Evolutionary conservation across 2,329 filamentous ascomycete genomes (phyloP), one percentile per base, ranked within the genome.

Genomic region (Emericellopsis atlantica): DNA sequence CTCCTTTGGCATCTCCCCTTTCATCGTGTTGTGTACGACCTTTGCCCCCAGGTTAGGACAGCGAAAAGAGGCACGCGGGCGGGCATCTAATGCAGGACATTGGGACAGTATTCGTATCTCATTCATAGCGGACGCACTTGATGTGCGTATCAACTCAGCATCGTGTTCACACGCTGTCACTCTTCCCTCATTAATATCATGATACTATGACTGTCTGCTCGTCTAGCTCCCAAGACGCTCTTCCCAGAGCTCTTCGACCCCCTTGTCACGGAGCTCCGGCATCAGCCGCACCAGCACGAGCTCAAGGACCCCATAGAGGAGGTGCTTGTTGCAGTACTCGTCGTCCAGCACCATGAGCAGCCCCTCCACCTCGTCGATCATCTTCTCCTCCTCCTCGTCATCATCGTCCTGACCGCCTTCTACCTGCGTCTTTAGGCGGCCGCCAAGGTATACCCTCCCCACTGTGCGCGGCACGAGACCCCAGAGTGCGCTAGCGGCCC

Each of bases 321-420:
- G 66, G 62, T 95, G 88, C 64, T 89, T 93, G 63, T 98, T 98
- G 62, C 88, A 82, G 62, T 95, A 95, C 40, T 74, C 69, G 60
- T 95, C 88, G 14, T 74, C 76, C 49, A 95, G 81, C 32, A 89
- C 67, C 51, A 83, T 77, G 37, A 96, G 67, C 36, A 88, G 66
- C 22, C 74, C 64, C 53, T 80, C 76, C 47, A 86, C 71, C 49
- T 81, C 72, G 45, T 64, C 59, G 36, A 77, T 60, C 43, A 78
- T 66, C 38, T 61, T 63, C 46, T 65, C 61, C 31, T 65, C 61
- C 31, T 51, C 47, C 32, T 49, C 50, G 37, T 49, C 41, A n/a
- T 53, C 49, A 31, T 51, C 49, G 23, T 49, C 45, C 21, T 51
- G 44, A 41, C 44, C 43, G 36, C 45, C 51, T 18, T 43, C 50